Conservation (phyloP, 768 basidiomycete species). For the Amanita phalloides region DNA sequence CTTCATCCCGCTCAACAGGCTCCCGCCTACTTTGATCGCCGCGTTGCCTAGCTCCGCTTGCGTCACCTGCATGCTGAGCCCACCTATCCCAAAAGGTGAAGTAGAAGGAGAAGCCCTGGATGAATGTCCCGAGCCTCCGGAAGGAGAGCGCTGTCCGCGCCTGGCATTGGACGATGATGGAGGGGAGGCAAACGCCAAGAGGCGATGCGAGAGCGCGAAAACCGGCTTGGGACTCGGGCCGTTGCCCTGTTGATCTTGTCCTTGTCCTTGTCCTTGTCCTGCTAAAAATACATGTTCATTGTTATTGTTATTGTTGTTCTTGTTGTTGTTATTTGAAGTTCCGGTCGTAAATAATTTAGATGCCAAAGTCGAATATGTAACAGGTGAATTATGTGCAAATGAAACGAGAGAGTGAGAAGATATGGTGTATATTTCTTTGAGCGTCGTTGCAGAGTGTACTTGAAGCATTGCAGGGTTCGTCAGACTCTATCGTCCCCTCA, state of each 20-base stretch:
- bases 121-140: not conserved
- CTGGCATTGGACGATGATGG: slow-evolving; percentile 5
- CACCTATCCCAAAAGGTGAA: slow-evolving; percentile 3
- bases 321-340: slow-evolving; percentile 14
- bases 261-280: not conserved
- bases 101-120: slow-evolving; percentile 3
- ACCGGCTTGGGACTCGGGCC: slow-evolving; percentile 29
- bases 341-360: slow-evolving; percentile 9
- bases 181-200: slow-evolving; percentile 45
- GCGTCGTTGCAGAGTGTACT: slow-evolving; percentile 44
- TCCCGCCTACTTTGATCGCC: slow-evolving; percentile 50
- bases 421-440: slow-evolving; percentile 40
- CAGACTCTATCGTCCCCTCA: slow-evolving; percentile 35
- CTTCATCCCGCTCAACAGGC: slow-evolving; percentile 53
- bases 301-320: not conserved
- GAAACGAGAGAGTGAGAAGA: slow-evolving; percentile 33
- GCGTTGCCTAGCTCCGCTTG: slow-evolving; percentile 28
- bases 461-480: slow-evolving; percentile 41
- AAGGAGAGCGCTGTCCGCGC: slow-evolving; percentile 1
- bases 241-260: not conserved
- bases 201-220: slow-evolving; percentile 49
- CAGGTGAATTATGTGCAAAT: slow-evolving; percentile 24
- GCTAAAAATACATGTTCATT: slow-evolving; percentile 6
- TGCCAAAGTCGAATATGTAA: slow-evolving; percentile 11
- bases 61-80: slow-evolving; percentile 6